Percentiles rank a stretch among this genome's conserved stretches.
Conservation (phyloP, 148 eudicot genomes). For the Amaranthus hypochondriacus region DNA sequence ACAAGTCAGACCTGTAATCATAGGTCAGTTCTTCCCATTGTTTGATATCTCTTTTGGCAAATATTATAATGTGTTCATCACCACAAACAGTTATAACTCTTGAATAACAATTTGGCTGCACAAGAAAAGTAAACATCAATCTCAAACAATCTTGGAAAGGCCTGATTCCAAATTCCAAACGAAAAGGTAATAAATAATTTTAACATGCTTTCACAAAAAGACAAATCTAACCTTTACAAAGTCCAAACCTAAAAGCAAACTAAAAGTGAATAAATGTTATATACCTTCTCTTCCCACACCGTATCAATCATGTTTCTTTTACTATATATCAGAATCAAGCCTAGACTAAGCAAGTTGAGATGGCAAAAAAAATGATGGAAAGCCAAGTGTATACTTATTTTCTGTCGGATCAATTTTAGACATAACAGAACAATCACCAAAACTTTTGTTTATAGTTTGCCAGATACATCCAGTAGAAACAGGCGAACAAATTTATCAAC, state of each 20-base stretch:
- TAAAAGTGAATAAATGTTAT: neutral
- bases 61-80: constrained; percentile 83
- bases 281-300: neutral
- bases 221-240: neutral
- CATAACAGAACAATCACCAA: neutral
- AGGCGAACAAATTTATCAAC: neutral
- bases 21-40: constrained; percentile 94
- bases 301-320: neutral
- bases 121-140: constrained; percentile 11
- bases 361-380: neutral
- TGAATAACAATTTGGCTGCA: constrained; percentile 98
- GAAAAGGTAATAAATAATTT: neutral
- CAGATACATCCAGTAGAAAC: neutral
- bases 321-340: neutral
- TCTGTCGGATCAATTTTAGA: neutral
- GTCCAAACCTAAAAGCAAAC: neutral
- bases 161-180: constrained; percentile 4
- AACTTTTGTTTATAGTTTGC: too few relatives aligned
- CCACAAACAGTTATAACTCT: constrained; percentile 81
- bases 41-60: constrained; percentile 83
- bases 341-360: neutral
- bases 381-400: neutral
- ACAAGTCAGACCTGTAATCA: constrained; percentile 77
- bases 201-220: neutral
- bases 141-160: neutral